Percentiles rank a stretch among this genome's conserved stretches.
Evolutionary conservation across 495 filamentous ascomycete genomes (phyloP).

Genomic region (Aspergillus campestris): DNA sequence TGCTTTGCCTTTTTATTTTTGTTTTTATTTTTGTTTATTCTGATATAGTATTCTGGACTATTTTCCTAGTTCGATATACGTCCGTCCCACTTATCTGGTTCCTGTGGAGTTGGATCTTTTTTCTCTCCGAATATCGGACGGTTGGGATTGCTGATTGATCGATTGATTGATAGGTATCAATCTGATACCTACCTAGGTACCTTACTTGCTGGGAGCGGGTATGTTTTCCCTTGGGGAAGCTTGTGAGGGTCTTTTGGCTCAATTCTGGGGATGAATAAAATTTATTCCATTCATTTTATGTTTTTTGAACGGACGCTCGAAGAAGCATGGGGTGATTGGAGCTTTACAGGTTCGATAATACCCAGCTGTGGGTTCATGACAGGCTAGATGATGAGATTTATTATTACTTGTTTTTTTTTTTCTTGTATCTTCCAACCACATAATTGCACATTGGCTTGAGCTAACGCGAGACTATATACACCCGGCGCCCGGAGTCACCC

Average conservation of each 20-base stretch:
- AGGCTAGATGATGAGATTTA: background rate
- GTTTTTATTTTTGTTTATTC: background rate
- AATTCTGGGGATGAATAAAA: too few relatives aligned
- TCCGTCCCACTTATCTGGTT: background rate
- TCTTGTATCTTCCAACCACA: background rate
- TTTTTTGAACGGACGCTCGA: too few relatives aligned
- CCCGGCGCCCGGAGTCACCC: conserved; percentile 11
- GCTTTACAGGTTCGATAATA: too few relatives aligned
- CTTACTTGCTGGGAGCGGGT: background rate
- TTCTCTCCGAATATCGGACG: background rate
- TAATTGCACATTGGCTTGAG: conserved; percentile 10
- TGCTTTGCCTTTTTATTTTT: conserved; percentile 1
- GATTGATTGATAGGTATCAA: background rate
- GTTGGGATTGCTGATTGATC: background rate
- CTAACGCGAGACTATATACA: conserved; percentile 31
- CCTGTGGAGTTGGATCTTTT: background rate
- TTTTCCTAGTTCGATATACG: background rate
- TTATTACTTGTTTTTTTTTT: too few relatives aligned
- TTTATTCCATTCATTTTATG: too few relatives aligned
- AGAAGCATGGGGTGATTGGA: too few relatives aligned
- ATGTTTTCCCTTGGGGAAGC: background rate
- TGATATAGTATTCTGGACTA: background rate
- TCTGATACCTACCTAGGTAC: background rate
- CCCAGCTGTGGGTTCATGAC: too few relatives aligned
- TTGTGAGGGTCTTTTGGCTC: too few relatives aligned